These are phyloP conservation scores for Aspergillus ruber DNA, from an alignment of 2,329 filamentous ascomycete genomes.

Conservation along the genomic window DNA sequence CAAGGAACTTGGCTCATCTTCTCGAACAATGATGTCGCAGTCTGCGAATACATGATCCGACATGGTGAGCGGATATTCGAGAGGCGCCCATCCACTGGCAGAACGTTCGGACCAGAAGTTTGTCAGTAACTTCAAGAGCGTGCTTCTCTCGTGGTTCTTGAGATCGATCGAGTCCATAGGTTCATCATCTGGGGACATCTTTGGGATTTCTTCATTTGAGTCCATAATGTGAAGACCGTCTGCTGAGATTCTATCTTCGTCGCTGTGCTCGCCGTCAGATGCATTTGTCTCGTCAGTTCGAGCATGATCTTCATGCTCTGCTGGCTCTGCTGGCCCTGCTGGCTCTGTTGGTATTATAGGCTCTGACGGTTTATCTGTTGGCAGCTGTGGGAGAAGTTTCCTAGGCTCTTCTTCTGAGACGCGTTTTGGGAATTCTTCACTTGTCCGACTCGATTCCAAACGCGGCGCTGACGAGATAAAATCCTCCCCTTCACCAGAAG, in stretches of 20 bases:
- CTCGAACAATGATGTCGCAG: conserved; percentile 91
- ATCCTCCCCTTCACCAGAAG: conserved; percentile 56
- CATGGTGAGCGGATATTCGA: conserved; percentile 84
- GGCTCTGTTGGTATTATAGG: conserved; percentile 8
- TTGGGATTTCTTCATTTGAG: conserved; percentile 48
- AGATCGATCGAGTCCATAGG: conserved; percentile 63
- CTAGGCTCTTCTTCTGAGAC: conserved; percentile 18
- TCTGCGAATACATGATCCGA: conserved; percentile 95
- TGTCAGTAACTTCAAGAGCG: conserved; percentile 87
- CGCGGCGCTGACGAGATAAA: conserved; percentile 21
- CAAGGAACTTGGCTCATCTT: conserved; percentile 94
- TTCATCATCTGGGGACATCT: conserved; percentile 48
- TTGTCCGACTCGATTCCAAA: conserved; percentile 25
- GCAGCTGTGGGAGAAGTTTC: conserved; percentile 27
- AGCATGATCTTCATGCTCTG: conserved; percentile 38
- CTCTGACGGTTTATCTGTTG: conserved; percentile 36
- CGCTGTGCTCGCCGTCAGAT: conserved; percentile 64
- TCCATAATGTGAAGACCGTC: conserved; percentile 61
- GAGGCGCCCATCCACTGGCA: conserved; percentile 82
- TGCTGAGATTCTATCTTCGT: conserved; percentile 62
- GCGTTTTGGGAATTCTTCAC: conserved; percentile 20
- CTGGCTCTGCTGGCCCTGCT: conserved; percentile 34
- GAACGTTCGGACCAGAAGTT: conserved; percentile 99
- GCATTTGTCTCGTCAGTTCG: conserved; percentile 46
- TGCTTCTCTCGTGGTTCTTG: conserved; percentile 87